Conservation (phyloP, 805 yeast genomes). For the Wickerhamiella parazyma region DNA sequence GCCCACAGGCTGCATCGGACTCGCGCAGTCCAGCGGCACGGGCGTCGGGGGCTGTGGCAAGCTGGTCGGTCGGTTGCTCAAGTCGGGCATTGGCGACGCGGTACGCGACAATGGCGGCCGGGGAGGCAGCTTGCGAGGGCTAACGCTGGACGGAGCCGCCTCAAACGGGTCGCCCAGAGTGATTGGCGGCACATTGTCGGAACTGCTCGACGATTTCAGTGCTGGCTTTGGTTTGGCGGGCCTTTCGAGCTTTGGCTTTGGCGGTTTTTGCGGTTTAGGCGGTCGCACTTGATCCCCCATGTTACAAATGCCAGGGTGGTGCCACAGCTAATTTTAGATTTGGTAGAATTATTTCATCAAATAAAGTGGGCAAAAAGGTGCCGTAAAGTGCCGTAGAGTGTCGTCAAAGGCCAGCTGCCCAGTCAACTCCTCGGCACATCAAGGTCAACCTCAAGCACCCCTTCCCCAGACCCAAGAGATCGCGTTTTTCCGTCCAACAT, state of each 20-base stretch:
- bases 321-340: no score
- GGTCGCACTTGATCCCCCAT: background rate
- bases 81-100: background rate
- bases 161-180: background rate
- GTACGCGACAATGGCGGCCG: slow-evolving; percentile 4
- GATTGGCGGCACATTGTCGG: background rate
- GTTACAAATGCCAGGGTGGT: background rate
- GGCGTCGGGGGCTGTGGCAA: background rate
- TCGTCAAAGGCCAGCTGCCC: no score
- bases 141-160: background rate
- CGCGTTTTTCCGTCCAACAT: background rate
- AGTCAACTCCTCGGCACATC: no score
- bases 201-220: background rate
- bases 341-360: no score
- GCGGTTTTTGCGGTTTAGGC: background rate
- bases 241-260: slow-evolving; percentile 2
- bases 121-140: background rate
- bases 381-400: no score
- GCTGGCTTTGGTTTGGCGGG: background rate
- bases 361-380: no score
- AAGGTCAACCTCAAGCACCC: background rate
- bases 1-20: background rate
- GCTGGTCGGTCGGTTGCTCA: background rate
- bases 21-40: background rate
- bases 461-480: background rate